Percentiles rank a stretch among this genome's conserved stretches.
phyloP scores from a whole-genome alignment of 225 moss, liverwort and hornwort genomes.

The Physcomitrellopsis africana region DNA sequence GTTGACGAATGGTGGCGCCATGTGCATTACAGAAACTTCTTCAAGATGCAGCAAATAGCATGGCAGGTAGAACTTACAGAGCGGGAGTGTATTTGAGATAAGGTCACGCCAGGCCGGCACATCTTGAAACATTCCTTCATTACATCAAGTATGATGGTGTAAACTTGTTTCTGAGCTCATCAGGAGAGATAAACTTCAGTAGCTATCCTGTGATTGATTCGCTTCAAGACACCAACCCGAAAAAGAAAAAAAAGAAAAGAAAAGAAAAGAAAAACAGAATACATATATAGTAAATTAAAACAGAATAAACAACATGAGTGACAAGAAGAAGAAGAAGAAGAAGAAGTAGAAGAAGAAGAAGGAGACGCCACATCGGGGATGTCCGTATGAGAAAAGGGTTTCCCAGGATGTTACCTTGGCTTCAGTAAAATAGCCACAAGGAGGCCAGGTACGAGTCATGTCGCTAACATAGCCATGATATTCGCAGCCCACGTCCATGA shows the following conservation, averaged over 20 bases:
- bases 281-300: no score
- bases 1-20: neutral
- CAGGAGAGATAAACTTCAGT: conserved; percentile 32
- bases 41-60: conserved; percentile 8
- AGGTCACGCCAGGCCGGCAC: conserved; percentile 81
- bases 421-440: conserved; percentile 78
- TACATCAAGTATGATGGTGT: conserved; percentile 73
- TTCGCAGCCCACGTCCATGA: conserved; percentile 98
- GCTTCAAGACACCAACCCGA: neutral
- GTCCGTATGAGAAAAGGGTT: neutral
- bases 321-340: no score
- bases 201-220: neutral
- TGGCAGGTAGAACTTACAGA: conserved; percentile 58
- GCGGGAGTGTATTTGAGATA: conserved; percentile 77
- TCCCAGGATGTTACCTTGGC: conserved; percentile 52
- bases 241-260: no score
- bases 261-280: no score
- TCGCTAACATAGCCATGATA: conserved; percentile 98
- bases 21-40: neutral
- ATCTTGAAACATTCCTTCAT: conserved; percentile 96
- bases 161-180: conserved; percentile 81
- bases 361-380: conserved; percentile 7
- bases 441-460: conserved; percentile 99
- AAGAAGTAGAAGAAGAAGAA: no score
- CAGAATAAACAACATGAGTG: no score